Base-by-base conservation (phyloP, 768 basidiomycete genomes). In the Amylocystis lapponica region DNA sequence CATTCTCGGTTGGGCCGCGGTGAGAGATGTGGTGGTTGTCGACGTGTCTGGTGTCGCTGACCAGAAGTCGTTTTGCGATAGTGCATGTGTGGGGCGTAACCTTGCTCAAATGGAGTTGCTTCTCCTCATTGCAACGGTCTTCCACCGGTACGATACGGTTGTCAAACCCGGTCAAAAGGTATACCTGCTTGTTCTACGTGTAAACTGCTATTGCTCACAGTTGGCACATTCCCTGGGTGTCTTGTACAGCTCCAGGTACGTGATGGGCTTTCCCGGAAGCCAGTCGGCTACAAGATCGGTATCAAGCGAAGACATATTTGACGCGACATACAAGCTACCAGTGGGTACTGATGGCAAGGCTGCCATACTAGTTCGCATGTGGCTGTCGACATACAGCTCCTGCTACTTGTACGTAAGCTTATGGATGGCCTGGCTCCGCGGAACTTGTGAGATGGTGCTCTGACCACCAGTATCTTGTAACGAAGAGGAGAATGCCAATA, bases 91-190 rank as follows among this genome's bases (percentile, higher is more conserved):
- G 3, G 43, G 43, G 5, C 43, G 43, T 2, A 45, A 27, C 21
- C 36, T 45, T 31, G 43, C 43, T 8, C 21, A 34, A 8, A 27
- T 29, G 36, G 36, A 45, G 36, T 29, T 45, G 13, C 69, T 79
- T 54, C 72, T 90, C 39, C 90, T 93, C 53, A 63, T 89, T 30
- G 75, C 85, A 10, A 84, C 86, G 3, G 74, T 91, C 50, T 61
- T 87, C 56, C 72, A 84, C 17, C 71, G 83, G 30, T 93, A 81
- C 53, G 72, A 86, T 37, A 74, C 88, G 49, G 76, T 84, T 3
- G 66, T 88, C 12, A 73, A 79, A 54, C 58, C 70, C 17, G 70
- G 76, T 31, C 64, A 78, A 41, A 64, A 62, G 57, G 84, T 81
- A 49, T 46, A 34, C 29, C 4, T n/a, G 2, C 42, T 16, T 6